Evolutionary conservation across 352 stramenopile genomes (phyloP).

Genomic region (Globisporangium nagaii): DNA sequence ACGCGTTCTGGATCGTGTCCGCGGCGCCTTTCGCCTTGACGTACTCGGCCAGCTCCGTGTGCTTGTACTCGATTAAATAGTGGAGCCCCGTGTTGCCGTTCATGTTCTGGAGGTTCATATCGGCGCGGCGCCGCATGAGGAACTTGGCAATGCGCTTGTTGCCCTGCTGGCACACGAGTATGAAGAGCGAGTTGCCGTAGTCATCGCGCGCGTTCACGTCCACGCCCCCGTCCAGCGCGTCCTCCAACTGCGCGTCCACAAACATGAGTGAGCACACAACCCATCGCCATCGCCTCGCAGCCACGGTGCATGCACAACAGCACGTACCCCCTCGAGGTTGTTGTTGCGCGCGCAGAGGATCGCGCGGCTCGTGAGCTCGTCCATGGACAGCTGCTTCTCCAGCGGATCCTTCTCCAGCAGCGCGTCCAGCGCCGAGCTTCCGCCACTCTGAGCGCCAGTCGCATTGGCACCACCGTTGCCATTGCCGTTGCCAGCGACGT

Average conservation of each 20-base stretch:
- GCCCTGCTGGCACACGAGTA: slow-evolving; percentile 93
- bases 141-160: slow-evolving; percentile 95
- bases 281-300: neutral
- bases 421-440: slow-evolving; percentile 35
- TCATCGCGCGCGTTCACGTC: slow-evolving; percentile 90
- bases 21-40: slow-evolving; percentile 91
- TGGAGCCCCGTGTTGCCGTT: slow-evolving; percentile 95
- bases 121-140: slow-evolving; percentile 86
- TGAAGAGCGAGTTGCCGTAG: slow-evolving; percentile 94
- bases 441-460: slow-evolving; percentile 6
- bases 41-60: slow-evolving; percentile 90
- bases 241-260: slow-evolving; percentile 55
- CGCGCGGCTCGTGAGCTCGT: slow-evolving; percentile 39
- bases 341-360: slow-evolving; percentile 74
- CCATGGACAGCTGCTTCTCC: slow-evolving; percentile 30
- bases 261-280: neutral
- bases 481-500: neutral
- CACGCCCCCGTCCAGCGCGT: slow-evolving; percentile 85
- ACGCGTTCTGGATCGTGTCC: slow-evolving; percentile 88
- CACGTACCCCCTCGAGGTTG: slow-evolving; percentile 66
- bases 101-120: slow-evolving; percentile 94
- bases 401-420: slow-evolving; percentile 36
- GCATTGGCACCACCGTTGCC: neutral
- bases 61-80: slow-evolving; percentile 93
- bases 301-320: neutral